phyloP scores from a whole-genome alignment of 1,284 basidiomycete genomes.

The Tetrapyrgos nigripes region DNA sequence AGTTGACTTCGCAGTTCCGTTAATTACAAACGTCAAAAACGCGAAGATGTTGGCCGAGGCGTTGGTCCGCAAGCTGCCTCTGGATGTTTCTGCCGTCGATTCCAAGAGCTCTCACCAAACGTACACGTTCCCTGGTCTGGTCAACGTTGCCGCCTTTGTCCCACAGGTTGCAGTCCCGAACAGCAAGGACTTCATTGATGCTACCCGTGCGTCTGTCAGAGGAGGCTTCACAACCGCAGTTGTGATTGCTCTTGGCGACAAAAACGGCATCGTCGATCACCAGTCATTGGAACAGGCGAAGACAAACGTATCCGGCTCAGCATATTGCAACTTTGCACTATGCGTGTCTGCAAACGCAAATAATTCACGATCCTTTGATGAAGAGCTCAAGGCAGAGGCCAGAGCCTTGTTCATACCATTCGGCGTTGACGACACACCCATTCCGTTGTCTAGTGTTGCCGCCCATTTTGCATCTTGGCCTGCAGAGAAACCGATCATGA shows the following conservation, averaged over 20 bases:
- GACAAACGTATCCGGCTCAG: slow-evolving; percentile 63
- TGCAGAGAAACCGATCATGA: slow-evolving; percentile 89
- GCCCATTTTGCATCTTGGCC: slow-evolving; percentile 94
- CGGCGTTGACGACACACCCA: slow-evolving; percentile 54
- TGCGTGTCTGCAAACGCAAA: slow-evolving; percentile 77
- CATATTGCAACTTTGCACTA: slow-evolving; percentile 89
- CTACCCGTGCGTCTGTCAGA: slow-evolving; percentile 82
- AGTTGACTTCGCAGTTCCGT: slow-evolving; percentile 97
- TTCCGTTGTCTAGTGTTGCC: slow-evolving; percentile 72
- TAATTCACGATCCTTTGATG: slow-evolving; percentile 73
- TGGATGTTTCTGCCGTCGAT: slow-evolving; percentile 92
- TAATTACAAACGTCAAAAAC: slow-evolving; percentile 99
- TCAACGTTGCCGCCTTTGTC: slow-evolving; percentile 92
- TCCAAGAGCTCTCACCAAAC: slow-evolving; percentile 95
- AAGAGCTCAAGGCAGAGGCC: slow-evolving; percentile 79
- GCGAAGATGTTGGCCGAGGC: slow-evolving; percentile 98
- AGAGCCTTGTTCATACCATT: slow-evolving; percentile 90
- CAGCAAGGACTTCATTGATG: slow-evolving; percentile 70
- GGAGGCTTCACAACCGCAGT: slow-evolving; percentile 89
- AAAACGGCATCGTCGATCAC: slow-evolving; percentile 70
- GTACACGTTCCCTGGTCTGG: slow-evolving; percentile 90
- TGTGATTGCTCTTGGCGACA: slow-evolving; percentile 76
- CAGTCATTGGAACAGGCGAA: slow-evolving; percentile 74
- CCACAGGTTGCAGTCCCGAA: slow-evolving; percentile 71
- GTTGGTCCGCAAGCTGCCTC: slow-evolving; percentile 85